These are phyloP conservation scores for Xylaria sp. DNA, from an alignment of 2,329 filamentous ascomycete genomes.

Conservation along the genomic window DNA sequence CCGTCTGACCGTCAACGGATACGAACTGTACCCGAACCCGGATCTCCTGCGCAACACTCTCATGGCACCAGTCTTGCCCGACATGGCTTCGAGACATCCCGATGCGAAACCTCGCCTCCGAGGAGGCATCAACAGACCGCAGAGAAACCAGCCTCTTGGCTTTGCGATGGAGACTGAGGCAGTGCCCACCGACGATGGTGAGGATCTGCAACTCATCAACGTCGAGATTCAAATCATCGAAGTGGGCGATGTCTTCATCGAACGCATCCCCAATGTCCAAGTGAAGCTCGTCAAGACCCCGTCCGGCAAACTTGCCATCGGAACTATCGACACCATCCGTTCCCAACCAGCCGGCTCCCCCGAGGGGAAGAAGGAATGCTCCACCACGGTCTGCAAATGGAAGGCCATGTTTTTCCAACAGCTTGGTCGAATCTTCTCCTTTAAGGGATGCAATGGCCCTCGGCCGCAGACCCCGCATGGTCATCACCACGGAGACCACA, in stretches of 20 bases:
- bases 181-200: conserved; percentile 61
- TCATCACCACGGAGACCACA: conserved; percentile 35
- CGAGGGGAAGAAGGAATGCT: conserved; percentile 49
- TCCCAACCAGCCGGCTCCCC: conserved; percentile 43
- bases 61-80: conserved; percentile 58
- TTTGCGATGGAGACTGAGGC: conserved; percentile 60
- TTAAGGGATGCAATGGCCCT: conserved; percentile 52
- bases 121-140: conserved; percentile 43
- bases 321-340: conserved; percentile 55
- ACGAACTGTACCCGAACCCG: conserved; percentile 68
- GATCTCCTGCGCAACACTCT: conserved; percentile 59
- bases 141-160: conserved; percentile 53
- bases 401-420: conserved; percentile 61
- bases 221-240: conserved; percentile 70
- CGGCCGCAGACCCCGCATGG: conserved; percentile 23
- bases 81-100: conserved; percentile 45
- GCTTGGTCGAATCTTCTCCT: conserved; percentile 51
- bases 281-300: conserved; percentile 71
- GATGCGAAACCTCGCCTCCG: conserved; percentile 47
- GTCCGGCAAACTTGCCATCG: conserved; percentile 66
- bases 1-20: conserved; percentile 67
- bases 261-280: conserved; percentile 65
- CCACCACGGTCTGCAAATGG: conserved; percentile 65
- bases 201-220: conserved; percentile 62
- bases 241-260: conserved; percentile 66